A percentile compares a stretch with the other conserved stretches of the same genome.
Conservation (phyloP, 176 grass and related monocot species). For the Aechmea fasciata region DNA sequence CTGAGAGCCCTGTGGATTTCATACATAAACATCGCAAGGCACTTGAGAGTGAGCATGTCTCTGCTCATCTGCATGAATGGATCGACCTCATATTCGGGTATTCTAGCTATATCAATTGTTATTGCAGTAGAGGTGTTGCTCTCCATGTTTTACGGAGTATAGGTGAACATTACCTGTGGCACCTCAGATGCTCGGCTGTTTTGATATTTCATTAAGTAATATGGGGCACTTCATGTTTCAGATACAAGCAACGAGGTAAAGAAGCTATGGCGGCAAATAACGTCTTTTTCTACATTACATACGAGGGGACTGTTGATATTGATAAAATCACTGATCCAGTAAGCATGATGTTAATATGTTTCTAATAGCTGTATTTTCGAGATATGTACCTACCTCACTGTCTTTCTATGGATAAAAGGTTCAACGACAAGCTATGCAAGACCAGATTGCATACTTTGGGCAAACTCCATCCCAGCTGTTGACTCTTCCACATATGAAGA, state of each 20-base stretch:
- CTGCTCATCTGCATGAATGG: conserved; percentile 83
- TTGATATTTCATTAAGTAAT: conserved; percentile 10
- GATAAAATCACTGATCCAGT: conserved; percentile 92
- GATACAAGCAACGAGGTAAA: conserved; percentile 97
- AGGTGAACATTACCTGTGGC: no score
- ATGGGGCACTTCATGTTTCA: conserved; percentile 30
- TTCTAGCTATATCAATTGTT: neutral
- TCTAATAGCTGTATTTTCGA: neutral
- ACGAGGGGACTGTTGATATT: conserved; percentile 93
- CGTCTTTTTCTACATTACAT: conserved; percentile 99
- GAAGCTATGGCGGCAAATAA: conserved; percentile 75
- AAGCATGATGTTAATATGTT: conserved; percentile 28
- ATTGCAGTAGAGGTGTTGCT: neutral
- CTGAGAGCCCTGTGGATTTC: conserved; percentile 84
- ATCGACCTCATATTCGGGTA: conserved; percentile 99
- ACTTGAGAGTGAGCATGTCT: conserved; percentile 94
- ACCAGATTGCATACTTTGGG: conserved; percentile 98
- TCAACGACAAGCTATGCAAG: conserved; percentile 83
- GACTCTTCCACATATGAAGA: conserved; percentile 66
- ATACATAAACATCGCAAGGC: conserved; percentile 82
- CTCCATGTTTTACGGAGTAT: no score
- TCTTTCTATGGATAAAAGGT: conserved; percentile 49
- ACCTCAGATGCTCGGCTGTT: neutral
- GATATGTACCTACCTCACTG: neutral
- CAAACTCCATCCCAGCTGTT: conserved; percentile 96